A percentile compares a stretch with the other conserved stretches of the same genome.
Evolutionary conservation across 352 stramenopile species (phyloP).

Genomic region (Lagenidium giganteum): DNA sequence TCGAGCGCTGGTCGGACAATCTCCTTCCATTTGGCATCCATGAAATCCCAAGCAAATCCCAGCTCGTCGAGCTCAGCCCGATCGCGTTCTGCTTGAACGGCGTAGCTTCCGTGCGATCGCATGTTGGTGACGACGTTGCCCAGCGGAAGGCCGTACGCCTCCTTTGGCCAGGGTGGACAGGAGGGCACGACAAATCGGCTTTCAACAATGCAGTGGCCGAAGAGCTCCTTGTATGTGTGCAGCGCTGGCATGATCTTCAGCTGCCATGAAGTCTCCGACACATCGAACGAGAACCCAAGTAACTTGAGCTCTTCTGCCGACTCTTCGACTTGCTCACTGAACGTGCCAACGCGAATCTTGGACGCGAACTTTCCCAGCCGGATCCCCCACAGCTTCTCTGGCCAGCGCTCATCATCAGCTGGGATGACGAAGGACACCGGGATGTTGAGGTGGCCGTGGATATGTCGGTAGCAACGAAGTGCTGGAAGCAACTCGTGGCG

Average conservation of each 20-base stretch:
- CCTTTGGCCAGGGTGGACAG: conserved; percentile 2
- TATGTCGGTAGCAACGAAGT: conserved; percentile 39
- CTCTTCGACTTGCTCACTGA: conserved; percentile 2
- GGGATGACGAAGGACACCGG: conserved; percentile 68
- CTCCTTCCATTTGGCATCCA: conserved; percentile 20
- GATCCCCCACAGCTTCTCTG: conserved; percentile 5
- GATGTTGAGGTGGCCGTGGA: conserved; percentile 75
- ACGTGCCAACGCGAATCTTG: conserved; percentile 1
- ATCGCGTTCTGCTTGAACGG: conserved; percentile 2
- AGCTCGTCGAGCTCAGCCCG: conserved; percentile 65
- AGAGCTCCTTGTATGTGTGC: conserved; percentile 2
- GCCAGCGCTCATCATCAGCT: conserved; percentile 20
- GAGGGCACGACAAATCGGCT: conserved; percentile 13
- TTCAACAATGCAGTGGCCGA: conserved; percentile 10
- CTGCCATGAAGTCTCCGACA: conserved; percentile 18
- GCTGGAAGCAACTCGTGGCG: conserved; percentile 12
- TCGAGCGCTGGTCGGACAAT: conserved; percentile 9
- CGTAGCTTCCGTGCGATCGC: conserved; percentile 4
- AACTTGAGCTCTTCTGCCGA: conserved; percentile 6
- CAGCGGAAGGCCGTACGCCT: conserved; percentile 8
- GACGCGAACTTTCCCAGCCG: conserved; percentile 8
- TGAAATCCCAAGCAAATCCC: conserved; percentile 85
- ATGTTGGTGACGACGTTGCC: conserved; percentile 13
- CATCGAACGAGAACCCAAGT: conserved; percentile 22
- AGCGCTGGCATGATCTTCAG: conserved; percentile 14